These are phyloP conservation scores for Asterochloris erici DNA, from an alignment of 139 green algal species.

Conservation along the genomic window DNA sequence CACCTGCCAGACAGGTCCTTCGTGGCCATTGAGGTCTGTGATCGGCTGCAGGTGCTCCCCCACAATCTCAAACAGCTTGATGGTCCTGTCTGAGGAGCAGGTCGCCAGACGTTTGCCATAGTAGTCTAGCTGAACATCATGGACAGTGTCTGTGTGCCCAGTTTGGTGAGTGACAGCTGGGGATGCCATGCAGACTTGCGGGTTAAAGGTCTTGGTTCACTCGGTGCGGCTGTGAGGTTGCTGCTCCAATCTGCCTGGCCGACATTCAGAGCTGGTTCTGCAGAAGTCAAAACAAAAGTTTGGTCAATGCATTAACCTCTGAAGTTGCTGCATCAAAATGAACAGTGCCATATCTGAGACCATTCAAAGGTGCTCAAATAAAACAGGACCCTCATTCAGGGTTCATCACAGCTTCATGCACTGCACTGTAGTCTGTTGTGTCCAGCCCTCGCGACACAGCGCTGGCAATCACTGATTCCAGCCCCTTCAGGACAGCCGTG, in stretches of 20 bases:
- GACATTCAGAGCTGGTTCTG: no score
- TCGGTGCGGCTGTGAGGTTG: no score
- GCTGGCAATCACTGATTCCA: conserved; percentile 22
- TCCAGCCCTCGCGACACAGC: conserved; percentile 21
- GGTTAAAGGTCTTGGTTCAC: no score
- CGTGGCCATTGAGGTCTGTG: conserved; percentile 83
- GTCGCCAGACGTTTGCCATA: conserved; percentile 94
- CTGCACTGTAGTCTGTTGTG: conserved; percentile 34
- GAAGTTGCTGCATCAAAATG: no score
- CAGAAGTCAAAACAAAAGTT: no score
- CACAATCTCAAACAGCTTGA: conserved; percentile 68
- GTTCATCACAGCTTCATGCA: conserved; percentile 18
- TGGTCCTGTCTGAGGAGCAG: conserved; percentile 81
- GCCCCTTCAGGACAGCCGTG: conserved; percentile 22
- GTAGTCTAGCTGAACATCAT: conserved; percentile 95
- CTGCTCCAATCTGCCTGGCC: no score
- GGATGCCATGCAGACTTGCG: background rate
- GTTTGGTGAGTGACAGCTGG: conserved; percentile 1
- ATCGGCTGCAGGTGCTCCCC: conserved; percentile 41
- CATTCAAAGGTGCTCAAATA: background rate
- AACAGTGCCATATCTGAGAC: no score
- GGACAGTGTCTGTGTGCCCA: conserved; percentile 49
- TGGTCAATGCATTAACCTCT: no score
- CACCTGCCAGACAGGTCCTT: conserved; percentile 87
- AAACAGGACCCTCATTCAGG: background rate